Conservation (phyloP, 768 basidiomycete species). For the Tephrocybe sp. region DNA sequence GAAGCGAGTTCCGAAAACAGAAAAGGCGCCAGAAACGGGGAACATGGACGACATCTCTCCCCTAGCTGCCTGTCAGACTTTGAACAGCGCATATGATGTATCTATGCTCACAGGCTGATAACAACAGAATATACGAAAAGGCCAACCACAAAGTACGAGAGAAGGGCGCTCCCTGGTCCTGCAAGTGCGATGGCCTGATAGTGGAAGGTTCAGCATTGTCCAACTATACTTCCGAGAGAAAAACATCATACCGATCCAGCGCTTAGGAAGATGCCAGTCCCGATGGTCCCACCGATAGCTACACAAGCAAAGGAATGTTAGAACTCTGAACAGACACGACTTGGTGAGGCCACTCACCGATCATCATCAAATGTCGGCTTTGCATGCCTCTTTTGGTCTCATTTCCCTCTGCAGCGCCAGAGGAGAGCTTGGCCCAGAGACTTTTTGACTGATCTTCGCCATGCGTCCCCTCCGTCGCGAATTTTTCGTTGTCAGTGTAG, state of each 20-base stretch:
- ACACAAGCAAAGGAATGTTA: no score
- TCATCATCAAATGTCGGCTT: conserved; percentile 33
- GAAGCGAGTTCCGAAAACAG: conserved; percentile 56
- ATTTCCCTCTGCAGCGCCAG: conserved; percentile 18
- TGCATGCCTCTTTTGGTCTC: conserved; percentile 28
- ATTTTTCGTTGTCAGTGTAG: conserved; percentile 1
- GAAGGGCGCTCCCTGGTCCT: conserved; percentile 61
- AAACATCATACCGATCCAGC: conserved; percentile 47
- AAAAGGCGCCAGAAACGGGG: conserved; percentile 63
- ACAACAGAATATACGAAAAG: conserved; percentile 62
- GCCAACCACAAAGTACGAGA: conserved; percentile 61
- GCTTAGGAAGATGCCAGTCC: conserved; percentile 63
- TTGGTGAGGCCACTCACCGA: conserved; percentile 18
- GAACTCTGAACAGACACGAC: neutral
- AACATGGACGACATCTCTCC: conserved; percentile 70
- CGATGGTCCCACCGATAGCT: conserved; percentile 60
- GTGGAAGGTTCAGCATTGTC: no score
- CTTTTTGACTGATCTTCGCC: neutral
- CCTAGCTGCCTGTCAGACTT: no score
- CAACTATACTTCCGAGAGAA: no score
- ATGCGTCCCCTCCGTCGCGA: neutral
- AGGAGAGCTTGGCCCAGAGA: conserved; percentile 6
- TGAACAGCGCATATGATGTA: no score
- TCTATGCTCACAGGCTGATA: conserved; percentile 56
- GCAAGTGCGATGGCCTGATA: conserved; percentile 50